Conservation (phyloP, 148 eudicot species). For the Rhododendron williamsianum region DNA sequence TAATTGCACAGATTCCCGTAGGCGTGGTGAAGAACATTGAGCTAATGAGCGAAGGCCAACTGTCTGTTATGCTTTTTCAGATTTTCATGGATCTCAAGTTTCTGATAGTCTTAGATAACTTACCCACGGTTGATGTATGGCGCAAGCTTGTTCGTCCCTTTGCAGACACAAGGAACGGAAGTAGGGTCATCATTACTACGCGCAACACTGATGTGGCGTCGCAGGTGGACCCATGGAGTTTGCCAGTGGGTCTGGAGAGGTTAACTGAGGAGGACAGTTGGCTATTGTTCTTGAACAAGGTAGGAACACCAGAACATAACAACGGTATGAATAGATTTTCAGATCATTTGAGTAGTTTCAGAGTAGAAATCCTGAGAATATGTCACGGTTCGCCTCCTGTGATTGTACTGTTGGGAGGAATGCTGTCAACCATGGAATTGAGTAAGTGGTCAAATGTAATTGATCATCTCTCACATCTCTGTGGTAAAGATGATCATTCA, state of each 20-base stretch:
- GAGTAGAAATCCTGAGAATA: background rate
- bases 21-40: background rate
- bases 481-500: background rate
- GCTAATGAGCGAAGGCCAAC: background rate
- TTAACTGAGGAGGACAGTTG: background rate
- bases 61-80: background rate
- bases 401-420: background rate
- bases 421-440: background rate
- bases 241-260: background rate
- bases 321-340: background rate
- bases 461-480: background rate
- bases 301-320: background rate
- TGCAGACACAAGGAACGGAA: background rate
- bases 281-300: background rate
- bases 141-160: background rate
- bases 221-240: background rate
- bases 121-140: background rate
- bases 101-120: background rate
- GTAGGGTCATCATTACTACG: background rate
- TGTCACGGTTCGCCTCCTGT: background rate
- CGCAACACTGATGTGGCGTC: background rate
- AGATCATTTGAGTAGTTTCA: background rate
- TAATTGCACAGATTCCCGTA: background rate
- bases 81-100: background rate
- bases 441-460: background rate